Conservation (phyloP, 108 stramenopile species). For the Pseudonitzschia multiseries region DNA sequence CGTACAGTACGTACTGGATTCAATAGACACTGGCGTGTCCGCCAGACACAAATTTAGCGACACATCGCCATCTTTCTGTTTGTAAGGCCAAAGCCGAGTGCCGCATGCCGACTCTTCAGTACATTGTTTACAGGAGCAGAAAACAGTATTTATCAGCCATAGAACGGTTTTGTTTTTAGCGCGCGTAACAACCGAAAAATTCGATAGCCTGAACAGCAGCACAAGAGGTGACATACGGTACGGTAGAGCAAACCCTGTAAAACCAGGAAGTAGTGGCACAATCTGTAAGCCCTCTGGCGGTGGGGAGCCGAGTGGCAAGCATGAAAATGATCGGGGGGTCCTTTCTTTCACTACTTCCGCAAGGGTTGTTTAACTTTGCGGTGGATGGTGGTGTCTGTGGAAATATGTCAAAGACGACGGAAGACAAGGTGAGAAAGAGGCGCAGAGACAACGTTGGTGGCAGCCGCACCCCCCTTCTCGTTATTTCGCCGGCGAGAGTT, state of each 20-base stretch:
- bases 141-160: not conserved
- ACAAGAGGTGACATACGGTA: not conserved
- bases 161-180: not conserved
- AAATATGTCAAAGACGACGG: slow-evolving; percentile 13
- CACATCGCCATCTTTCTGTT: not conserved
- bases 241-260: not conserved
- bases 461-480: slow-evolving; percentile 31
- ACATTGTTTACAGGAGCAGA: not conserved
- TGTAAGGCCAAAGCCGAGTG: not conserved
- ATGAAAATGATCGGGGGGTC: slow-evolving; percentile 40
- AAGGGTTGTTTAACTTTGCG: slow-evolving; percentile 38
- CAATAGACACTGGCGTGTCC: not conserved
- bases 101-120: not conserved
- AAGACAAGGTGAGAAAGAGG: slow-evolving; percentile 22
- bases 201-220: not conserved
- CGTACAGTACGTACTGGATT: too few species aligned
- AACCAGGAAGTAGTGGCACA: not conserved
- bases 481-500: slow-evolving; percentile 16
- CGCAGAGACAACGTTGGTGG: slow-evolving; percentile 28
- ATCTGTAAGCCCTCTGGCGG: slow-evolving; percentile 28
- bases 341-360: slow-evolving; percentile 36
- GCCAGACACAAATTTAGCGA: not conserved
- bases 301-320: slow-evolving; percentile 41
- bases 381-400: slow-evolving; percentile 26
- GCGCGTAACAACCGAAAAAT: not conserved